Evolutionary conservation across 2,329 filamentous ascomycete species (phyloP), one percentile per base, ranked within the genome.

Genomic region (Colletotrichum lupini): DNA sequence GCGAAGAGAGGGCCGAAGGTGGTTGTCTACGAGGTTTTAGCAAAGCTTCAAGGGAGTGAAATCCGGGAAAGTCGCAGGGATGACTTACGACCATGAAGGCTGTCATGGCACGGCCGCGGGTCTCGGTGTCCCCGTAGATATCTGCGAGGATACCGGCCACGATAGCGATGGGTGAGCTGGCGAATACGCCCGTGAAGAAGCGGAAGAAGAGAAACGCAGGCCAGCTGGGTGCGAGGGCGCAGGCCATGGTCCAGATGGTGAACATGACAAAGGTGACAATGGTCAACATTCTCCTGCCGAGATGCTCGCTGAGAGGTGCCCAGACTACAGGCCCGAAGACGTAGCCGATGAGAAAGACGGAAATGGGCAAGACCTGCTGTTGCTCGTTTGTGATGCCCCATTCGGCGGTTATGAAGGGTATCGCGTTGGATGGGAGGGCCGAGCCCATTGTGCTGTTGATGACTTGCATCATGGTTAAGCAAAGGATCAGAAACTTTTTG

Each of bases 381-480:
- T 80, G 78, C 35, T 83, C 74, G 2, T 85, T 86, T 0, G 86
- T 87, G 70, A 93, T 82, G 65, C 85, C 78, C 82, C 92, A 94
- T 76, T 92, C 85, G 3, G 81, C 78, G 3, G 87, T 83, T 59
- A 93, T 92, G 64, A 85, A 87, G 2, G 87, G 85, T 2, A 91
- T 86, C 16, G 90, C 90, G 79, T 92, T 92, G 68, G 90, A 90
- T 1, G 92, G 90, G 5, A 94, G 84, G 0, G 91, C 86, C 55
- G 89, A 92, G 1, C 89, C 89, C 82, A 94, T 89, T 11, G 92
- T 93, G 30, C 88, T 91, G 80, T 94, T 94, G 78, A 93, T 84
- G 56, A 93, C 91, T 66, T 88, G 85, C 75, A 88, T 79, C 82
- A 91, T 89, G 1, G 87, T 87, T 0, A 88, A 85, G 30, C 89